Percentiles rank a stretch among this genome's conserved stretches.
Conservation (phyloP, 208 protist species). For the Acanthamoeba sp. region DNA sequence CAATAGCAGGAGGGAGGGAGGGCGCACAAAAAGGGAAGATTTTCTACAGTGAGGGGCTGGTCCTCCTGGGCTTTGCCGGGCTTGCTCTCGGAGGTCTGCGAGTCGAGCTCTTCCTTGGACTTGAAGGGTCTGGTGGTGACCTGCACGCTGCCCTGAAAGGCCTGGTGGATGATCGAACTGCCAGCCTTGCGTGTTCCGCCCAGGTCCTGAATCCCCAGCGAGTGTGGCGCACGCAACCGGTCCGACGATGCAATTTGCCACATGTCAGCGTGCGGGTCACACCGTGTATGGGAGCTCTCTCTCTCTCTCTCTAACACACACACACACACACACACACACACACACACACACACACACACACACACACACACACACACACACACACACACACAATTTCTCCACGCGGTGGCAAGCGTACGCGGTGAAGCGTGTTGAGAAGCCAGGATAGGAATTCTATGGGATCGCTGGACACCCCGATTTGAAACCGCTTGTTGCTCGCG, state of each 20-base stretch:
- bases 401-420: constrained; percentile 18
- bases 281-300: too few species aligned
- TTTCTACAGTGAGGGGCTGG: not conserved
- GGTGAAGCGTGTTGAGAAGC: constrained; percentile 89
- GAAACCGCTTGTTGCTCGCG: constrained; percentile 80
- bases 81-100: not conserved
- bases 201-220: not conserved
- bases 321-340: too few species aligned
- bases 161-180: constrained; percentile 83
- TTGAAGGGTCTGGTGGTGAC: constrained; percentile 38
- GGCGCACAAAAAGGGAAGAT: constrained; percentile 49
- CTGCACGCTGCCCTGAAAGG: constrained; percentile 78
- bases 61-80: not conserved
- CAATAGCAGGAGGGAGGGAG: not conserved
- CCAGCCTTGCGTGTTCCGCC: not conserved
- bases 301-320: too few species aligned
- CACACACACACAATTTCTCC: too few species aligned
- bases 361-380: too few species aligned
- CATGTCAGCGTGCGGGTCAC: too few species aligned
- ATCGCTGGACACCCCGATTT: constrained; percentile 79
- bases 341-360: too few species aligned
- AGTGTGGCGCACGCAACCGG: not conserved
- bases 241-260: not conserved
- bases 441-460: constrained; percentile 90
- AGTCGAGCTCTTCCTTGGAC: not conserved